Evolutionary conservation across 805 yeast species (phyloP), one percentile per base, ranked within the genome.

Genomic region (Cyberlindnera xylosilytica): DNA sequence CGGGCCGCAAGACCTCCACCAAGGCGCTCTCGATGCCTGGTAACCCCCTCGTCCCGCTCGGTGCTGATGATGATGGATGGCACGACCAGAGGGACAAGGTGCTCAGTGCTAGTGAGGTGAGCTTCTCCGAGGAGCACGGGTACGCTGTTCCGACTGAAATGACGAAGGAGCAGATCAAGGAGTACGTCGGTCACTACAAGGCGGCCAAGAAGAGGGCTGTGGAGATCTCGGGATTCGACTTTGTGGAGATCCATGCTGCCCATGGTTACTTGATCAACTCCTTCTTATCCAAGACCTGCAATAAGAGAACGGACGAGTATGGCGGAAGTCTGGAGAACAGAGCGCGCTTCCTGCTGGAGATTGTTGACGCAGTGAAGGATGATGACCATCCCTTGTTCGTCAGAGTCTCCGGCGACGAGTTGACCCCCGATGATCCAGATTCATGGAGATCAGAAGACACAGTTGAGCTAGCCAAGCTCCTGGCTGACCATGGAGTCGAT

Each of bases 291-390:
- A 60, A 64, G 2, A 50, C 56, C 33, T 58, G 52, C 10, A 73
- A 82, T 58, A 58, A 64, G 45, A 69, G 87, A 54, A 72, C 74
- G 1, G 87, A 81, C 55, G 67, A 71, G 49, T 81, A 79, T 50
- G 87, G 86, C 34, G 85, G 85, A 8, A 61, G 73, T 2, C 63
- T 78, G 39, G 84, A 78, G 51, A 78, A 78, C 59, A 69, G 86
- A 47, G 63, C 66, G 4, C 61, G 79, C 34, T 66, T 81, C 36
- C 50, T 71, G 13, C 50, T 73, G 23, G 81, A 80, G 50, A 55
- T 74, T 19, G 57, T 78, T 20, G 73, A 68, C 33, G 69, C 65
- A 16, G 56, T 27, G 7, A 27, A 27, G 16, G 30, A 27, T 12
- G 30, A 27, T 27, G n/a, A 27, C 8, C 63, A 64, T 32, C 79